Evolutionary conservation across 2,329 filamentous ascomycete species (phyloP).

Genomic region (Pleomassaria siparia): DNA sequence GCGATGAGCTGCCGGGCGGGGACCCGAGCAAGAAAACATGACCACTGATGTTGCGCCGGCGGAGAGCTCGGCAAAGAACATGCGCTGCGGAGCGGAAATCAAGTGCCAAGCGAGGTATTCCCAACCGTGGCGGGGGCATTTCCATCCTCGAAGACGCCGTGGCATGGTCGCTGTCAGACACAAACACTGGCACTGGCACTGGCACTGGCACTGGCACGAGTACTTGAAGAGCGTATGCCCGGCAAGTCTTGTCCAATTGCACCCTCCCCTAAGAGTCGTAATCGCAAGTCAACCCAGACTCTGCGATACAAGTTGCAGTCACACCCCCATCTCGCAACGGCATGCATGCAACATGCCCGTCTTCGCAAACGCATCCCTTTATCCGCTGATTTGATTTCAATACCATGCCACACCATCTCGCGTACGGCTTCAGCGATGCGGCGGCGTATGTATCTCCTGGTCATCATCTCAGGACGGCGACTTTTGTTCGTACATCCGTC

Average conservation of each 20-base stretch:
- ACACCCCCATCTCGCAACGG: neutral
- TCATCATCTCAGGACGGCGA: neutral
- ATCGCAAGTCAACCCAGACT: neutral
- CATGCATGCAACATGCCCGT: neutral
- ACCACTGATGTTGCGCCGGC: neutral
- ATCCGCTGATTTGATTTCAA: neutral
- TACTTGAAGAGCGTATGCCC: conserved; percentile 1
- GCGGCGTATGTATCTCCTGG: no score
- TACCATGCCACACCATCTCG: no score
- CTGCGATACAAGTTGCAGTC: neutral
- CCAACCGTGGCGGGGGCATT: neutral
- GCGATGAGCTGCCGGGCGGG: conserved; percentile 14
- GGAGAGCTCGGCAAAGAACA: neutral
- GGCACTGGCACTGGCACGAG: neutral
- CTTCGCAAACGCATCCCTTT: neutral
- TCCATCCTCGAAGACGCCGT: neutral
- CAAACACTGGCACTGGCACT: neutral
- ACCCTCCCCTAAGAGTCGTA: neutral
- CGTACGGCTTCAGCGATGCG: no score
- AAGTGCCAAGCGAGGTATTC: neutral
- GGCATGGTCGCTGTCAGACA: no score
- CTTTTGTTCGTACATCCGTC: neutral
- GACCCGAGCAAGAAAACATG: conserved; percentile 3
- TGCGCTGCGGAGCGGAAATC: conserved; percentile 1
- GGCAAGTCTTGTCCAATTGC: conserved; percentile 1